phyloP scores from a whole-genome alignment of 176 grass and related monocot genomes.

The Canna indica region DNA sequence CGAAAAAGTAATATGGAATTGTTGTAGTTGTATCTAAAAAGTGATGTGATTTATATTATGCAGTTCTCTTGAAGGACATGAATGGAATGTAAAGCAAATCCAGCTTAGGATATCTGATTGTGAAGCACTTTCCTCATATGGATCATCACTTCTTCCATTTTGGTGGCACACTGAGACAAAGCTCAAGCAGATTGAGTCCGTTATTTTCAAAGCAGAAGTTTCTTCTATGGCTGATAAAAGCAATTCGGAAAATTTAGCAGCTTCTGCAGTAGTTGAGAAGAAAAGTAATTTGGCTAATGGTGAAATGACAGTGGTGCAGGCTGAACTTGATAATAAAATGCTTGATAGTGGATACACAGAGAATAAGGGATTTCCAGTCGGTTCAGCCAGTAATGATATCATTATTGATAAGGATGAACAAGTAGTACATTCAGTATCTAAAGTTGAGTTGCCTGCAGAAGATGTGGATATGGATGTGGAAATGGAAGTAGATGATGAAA shows the following conservation, averaged over 20 bases:
- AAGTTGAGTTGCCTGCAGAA: slow-evolving; percentile 30
- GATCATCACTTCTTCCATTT: slow-evolving; percentile 76
- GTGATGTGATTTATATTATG: slow-evolving; percentile 11
- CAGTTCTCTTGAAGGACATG: slow-evolving; percentile 34
- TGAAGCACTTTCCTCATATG: slow-evolving; percentile 61
- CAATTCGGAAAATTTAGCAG: slow-evolving; percentile 16
- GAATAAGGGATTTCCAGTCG: slow-evolving; percentile 17
- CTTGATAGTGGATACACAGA: slow-evolving; percentile 27
- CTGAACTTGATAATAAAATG: slow-evolving; percentile 15
- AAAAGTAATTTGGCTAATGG: not conserved
- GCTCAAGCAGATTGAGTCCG: slow-evolving; percentile 62
- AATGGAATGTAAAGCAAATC: slow-evolving; percentile 64
- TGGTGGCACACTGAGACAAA: slow-evolving; percentile 81
- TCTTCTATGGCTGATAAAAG: slow-evolving; percentile 27
- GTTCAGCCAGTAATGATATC: slow-evolving; percentile 20
- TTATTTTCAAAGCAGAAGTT: slow-evolving; percentile 49
- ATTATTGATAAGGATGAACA: slow-evolving; percentile 15
- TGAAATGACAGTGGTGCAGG: slow-evolving; percentile 26
- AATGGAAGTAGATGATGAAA: slow-evolving; percentile 91
- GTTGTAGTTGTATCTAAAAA: slow-evolving; percentile 4
- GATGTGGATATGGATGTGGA: slow-evolving; percentile 96
- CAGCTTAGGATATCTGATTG: slow-evolving; percentile 77
- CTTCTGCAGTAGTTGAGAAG: slow-evolving; percentile 23
- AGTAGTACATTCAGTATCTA: slow-evolving; percentile 5
- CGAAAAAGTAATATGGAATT: no score